Evolutionary conservation across 495 filamentous ascomycete genomes (phyloP).

Genomic region (Hamigera avellanea): DNA sequence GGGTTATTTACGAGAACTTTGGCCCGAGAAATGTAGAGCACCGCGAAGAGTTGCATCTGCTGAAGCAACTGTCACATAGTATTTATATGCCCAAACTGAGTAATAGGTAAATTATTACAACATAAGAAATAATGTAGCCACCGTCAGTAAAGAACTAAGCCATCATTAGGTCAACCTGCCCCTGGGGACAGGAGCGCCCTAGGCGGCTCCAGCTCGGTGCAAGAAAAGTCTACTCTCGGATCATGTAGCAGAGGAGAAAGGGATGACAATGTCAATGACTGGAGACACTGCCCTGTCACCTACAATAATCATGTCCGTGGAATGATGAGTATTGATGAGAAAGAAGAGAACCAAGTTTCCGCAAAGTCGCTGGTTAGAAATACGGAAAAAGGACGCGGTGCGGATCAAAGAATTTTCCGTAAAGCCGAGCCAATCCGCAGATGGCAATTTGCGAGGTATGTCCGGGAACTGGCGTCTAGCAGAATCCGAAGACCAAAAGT

Average conservation of each 20-base stretch:
- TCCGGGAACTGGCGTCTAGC: slow-evolving; percentile 14
- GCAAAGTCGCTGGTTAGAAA: not conserved
- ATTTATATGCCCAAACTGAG: no score
- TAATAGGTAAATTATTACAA: no score
- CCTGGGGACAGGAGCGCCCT: slow-evolving; percentile 20
- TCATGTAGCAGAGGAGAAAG: slow-evolving; percentile 52
- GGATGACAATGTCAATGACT: slow-evolving; percentile 16
- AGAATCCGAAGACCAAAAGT: slow-evolving; percentile 28
- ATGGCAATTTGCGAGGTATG: slow-evolving; percentile 24
- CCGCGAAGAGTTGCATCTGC: no score
- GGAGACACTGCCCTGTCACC: slow-evolving; percentile 39
- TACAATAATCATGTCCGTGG: slow-evolving; percentile 79
- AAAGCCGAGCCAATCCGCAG: slow-evolving; percentile 25
- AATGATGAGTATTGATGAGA: slow-evolving; percentile 41
- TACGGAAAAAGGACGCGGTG: slow-evolving; percentile 6
- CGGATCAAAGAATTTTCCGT: slow-evolving; percentile 21
- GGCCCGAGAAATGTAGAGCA: no score
- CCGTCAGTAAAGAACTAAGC: slow-evolving; percentile 52
- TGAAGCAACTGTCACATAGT: no score
- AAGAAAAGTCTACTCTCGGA: slow-evolving; percentile 38
- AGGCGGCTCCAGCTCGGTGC: slow-evolving; percentile 59
- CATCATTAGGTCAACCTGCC: slow-evolving; percentile 30
- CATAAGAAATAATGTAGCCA: slow-evolving; percentile 50
- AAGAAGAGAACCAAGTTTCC: slow-evolving; percentile 20
- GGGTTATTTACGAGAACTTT: no score